A percentile compares a stretch with the other conserved stretches of the same genome.
Conservation (phyloP, 768 basidiomycete species). For the Rhizopogon rudus region DNA sequence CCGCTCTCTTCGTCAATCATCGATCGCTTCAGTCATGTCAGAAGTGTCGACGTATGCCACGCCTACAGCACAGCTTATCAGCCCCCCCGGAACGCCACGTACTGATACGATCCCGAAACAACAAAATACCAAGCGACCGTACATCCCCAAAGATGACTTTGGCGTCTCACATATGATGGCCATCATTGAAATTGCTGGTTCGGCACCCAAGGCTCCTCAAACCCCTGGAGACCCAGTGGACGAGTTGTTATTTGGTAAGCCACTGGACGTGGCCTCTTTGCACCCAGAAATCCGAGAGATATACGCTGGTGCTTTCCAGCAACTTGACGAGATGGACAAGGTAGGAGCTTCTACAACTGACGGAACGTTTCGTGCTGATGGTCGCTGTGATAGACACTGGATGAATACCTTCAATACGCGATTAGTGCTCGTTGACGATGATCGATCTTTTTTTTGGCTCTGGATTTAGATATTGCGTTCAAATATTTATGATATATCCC, state of each 20-base stretch:
- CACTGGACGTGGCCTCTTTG: slow-evolving; percentile 53
- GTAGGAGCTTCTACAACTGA: slow-evolving; percentile 29
- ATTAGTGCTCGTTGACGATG: slow-evolving; percentile 10
- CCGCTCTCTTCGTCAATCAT: slow-evolving; percentile 50
- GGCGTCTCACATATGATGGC: slow-evolving; percentile 85
- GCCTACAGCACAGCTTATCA: slow-evolving; percentile 26
- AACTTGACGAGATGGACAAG: slow-evolving; percentile 78
- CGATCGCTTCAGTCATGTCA: slow-evolving; percentile 72
- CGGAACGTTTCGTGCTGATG: not conserved
- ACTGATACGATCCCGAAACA: slow-evolving; percentile 24
- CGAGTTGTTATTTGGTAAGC: slow-evolving; percentile 66
- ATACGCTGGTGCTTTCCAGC: slow-evolving; percentile 64
- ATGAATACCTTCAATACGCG: slow-evolving; percentile 26
- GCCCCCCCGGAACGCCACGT: slow-evolving; percentile 17
- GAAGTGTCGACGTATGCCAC: slow-evolving; percentile 47
- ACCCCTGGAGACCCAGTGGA: slow-evolving; percentile 59
- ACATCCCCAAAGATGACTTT: slow-evolving; percentile 77
- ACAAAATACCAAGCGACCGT: slow-evolving; percentile 36
- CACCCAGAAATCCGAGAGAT: slow-evolving; percentile 72
- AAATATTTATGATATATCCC: not conserved
- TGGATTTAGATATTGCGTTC: not conserved
- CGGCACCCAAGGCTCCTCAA: slow-evolving; percentile 29
- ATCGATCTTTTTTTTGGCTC: not conserved
- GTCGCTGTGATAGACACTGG: slow-evolving; percentile 16
- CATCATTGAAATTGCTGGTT: slow-evolving; percentile 67